Evolutionary conservation across 2,329 filamentous ascomycete genomes (phyloP).

Genomic region (Aspergillus melleus): DNA sequence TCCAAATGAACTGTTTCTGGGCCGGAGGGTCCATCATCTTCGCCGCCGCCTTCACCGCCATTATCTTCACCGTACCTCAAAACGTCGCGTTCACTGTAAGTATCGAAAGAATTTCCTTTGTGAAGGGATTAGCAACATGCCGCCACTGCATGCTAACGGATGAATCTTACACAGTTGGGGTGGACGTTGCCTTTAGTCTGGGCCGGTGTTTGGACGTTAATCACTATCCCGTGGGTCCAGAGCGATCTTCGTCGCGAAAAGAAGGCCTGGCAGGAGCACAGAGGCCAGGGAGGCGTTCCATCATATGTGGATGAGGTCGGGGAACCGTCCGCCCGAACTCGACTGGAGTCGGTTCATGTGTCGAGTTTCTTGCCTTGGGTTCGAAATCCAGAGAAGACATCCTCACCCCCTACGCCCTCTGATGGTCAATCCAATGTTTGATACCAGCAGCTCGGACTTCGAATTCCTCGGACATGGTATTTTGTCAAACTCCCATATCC

Average conservation of each 20-base stretch:
- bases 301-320: slow-evolving; percentile 38
- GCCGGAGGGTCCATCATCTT: slow-evolving; percentile 51
- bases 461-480: not conserved
- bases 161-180: slow-evolving; percentile 9
- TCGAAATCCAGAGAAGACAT: slow-evolving; percentile 27
- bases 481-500: not conserved
- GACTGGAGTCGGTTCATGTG: slow-evolving; percentile 39
- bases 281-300: slow-evolving; percentile 34
- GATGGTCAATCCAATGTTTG: slow-evolving; percentile 11
- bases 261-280: slow-evolving; percentile 40
- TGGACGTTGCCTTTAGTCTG: slow-evolving; percentile 24
- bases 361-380: slow-evolving; percentile 30
- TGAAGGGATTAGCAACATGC: slow-evolving; percentile 14
- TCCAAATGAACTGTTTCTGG: slow-evolving; percentile 59
- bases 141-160: not conserved
- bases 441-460: not conserved
- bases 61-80: slow-evolving; percentile 51
- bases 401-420: slow-evolving; percentile 23
- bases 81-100: slow-evolving; percentile 50
- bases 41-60: slow-evolving; percentile 48
- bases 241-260: slow-evolving; percentile 47
- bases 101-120: not conserved
- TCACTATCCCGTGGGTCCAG: slow-evolving; percentile 50
- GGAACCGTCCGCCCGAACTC: slow-evolving; percentile 37
- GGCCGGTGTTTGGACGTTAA: slow-evolving; percentile 48